Conservation (phyloP, 208 protist genomes). For the Leishmania turanica region DNA sequence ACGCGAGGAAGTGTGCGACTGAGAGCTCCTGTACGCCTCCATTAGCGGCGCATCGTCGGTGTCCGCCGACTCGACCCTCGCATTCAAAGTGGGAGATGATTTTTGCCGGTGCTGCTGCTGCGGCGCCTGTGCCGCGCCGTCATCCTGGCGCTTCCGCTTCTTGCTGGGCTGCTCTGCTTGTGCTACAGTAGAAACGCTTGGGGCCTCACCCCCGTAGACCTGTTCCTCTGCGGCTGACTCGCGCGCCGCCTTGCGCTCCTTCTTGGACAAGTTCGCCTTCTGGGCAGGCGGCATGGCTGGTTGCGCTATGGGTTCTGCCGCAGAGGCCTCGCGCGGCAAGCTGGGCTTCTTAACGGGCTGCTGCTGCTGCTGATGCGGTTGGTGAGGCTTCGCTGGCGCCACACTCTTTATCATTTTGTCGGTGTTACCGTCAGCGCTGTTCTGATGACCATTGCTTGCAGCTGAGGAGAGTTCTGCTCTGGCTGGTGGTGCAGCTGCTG, state of each 20-base stretch:
- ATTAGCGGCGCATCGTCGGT: conserved; percentile 20
- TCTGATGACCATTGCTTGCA: not conserved
- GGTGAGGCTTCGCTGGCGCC: not conserved
- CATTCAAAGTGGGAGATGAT: not conserved
- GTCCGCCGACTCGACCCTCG: not conserved
- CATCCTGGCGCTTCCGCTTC: conserved; percentile 32
- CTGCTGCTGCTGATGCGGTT: conserved; percentile 6
- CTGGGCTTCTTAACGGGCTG: conserved; percentile 12
- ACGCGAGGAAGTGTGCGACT: conserved; percentile 6
- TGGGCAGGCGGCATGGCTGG: not conserved
- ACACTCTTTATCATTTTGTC: conserved; percentile 19
- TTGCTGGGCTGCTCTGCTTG: conserved; percentile 8
- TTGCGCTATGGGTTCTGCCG: not conserved
- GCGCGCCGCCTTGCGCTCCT: conserved; percentile 23
- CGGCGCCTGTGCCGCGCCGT: not conserved
- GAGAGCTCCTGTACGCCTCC: conserved; percentile 3
- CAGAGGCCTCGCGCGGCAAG: not conserved
- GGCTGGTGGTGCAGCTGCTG: not conserved
- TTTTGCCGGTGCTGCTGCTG: not conserved
- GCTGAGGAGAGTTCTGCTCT: not conserved
- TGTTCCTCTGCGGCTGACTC: not conserved
- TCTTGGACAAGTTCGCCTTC: conserved; percentile 13
- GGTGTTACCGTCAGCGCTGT: conserved; percentile 2
- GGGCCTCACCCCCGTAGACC: not conserved
- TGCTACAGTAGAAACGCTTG: not conserved